Conservation (phyloP, 306 rosid genomes). For the Glycine latifolia region DNA sequence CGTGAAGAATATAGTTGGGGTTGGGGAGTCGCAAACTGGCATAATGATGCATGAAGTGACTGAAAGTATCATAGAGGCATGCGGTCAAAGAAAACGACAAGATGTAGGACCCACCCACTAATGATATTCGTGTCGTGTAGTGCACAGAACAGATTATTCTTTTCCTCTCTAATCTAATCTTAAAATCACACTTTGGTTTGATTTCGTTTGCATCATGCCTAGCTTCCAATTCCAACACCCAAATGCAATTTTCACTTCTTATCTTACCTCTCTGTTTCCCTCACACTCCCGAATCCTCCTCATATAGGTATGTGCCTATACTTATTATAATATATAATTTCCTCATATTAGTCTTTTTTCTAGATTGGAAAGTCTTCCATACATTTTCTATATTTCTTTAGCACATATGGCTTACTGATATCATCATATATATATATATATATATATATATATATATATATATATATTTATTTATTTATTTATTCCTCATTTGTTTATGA, state of each 20-base stretch:
- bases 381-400: not conserved
- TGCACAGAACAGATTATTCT: slow-evolving; percentile 9
- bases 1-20: no score
- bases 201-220: not conserved
- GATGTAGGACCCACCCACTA: slow-evolving; percentile 44
- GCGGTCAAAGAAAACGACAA: slow-evolving; percentile 50
- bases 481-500: slow-evolving; percentile 9
- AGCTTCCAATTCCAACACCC: slow-evolving; percentile 9
- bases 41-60: slow-evolving; percentile 37
- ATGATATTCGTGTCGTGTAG: slow-evolving; percentile 29
- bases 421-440: not conserved
- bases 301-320: slow-evolving; percentile 17
- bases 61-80: slow-evolving; percentile 35
- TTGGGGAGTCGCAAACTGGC: not conserved
- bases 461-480: no score
- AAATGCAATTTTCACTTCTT: not conserved
- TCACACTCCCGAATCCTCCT: not conserved
- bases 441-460: no score
- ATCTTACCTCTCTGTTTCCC: slow-evolving; percentile 14
- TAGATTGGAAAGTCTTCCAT: not conserved
- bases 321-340: not conserved
- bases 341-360: not conserved
- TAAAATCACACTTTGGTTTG: not conserved
- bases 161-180: not conserved
- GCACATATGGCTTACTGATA: slow-evolving; percentile 1